These are phyloP conservation scores for Termitomyces sp. DNA, from an alignment of 768 basidiomycete species.

Conservation along the genomic window DNA sequence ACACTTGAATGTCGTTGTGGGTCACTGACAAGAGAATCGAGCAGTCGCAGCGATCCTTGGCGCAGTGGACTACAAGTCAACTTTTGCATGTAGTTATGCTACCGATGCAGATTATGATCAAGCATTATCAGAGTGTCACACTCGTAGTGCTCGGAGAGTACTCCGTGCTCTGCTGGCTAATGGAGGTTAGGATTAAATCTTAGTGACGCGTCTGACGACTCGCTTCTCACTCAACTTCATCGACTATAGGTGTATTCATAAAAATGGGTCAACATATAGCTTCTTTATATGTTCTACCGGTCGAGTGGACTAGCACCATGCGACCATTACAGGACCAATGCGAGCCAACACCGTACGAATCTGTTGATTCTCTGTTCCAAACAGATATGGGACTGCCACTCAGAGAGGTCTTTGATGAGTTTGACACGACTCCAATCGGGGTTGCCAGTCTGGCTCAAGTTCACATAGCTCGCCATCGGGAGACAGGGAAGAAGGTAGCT, in stretches of 20 bases:
- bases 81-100: slow-evolving; percentile 46
- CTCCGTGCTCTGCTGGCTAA: slow-evolving; percentile 83
- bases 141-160: slow-evolving; percentile 72
- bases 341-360: slow-evolving; percentile 78
- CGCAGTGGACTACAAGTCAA: slow-evolving; percentile 68
- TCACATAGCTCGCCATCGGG: slow-evolving; percentile 71
- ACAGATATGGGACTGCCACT: slow-evolving; percentile 73
- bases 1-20: slow-evolving; percentile 6
- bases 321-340: slow-evolving; percentile 83
- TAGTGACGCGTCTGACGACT: background rate
- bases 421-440: slow-evolving; percentile 85
- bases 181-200: slow-evolving; percentile 51
- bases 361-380: slow-evolving; percentile 69
- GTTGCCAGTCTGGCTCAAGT: slow-evolving; percentile 97
- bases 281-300: slow-evolving; percentile 47
- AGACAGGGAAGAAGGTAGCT: slow-evolving; percentile 72
- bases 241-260: slow-evolving; percentile 64
- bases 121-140: slow-evolving; percentile 77
- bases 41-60: slow-evolving; percentile 58
- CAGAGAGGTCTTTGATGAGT: slow-evolving; percentile 74
- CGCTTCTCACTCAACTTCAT: background rate
- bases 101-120: slow-evolving; percentile 43
- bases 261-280: slow-evolving; percentile 89
- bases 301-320: slow-evolving; percentile 49
- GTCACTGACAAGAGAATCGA: slow-evolving; percentile 16